phyloP scores from a whole-genome alignment of 768 basidiomycete genomes.

The Boletus pseudopeckii region DNA sequence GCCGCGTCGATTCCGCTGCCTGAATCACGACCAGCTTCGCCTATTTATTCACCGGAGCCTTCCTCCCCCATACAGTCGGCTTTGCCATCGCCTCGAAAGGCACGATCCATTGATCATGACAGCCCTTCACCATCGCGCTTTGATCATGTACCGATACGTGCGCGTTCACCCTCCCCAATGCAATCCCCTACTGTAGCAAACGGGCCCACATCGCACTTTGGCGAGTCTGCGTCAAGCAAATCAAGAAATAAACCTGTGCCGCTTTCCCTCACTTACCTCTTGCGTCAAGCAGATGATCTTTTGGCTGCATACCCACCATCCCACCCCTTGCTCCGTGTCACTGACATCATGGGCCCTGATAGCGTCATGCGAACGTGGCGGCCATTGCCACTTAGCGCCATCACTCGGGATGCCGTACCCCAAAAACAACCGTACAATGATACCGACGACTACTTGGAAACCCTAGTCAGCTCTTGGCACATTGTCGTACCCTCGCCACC shows the following conservation, averaged over 20 bases:
- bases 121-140: background rate
- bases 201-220: conserved; percentile 1
- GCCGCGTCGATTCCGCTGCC: conserved; percentile 19
- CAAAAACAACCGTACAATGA: conserved; percentile 24
- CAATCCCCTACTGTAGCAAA: background rate
- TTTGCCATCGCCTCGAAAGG: background rate
- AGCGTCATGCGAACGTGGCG: conserved; percentile 74
- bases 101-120: background rate
- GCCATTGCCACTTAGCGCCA: conserved; percentile 27
- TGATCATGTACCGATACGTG: background rate
- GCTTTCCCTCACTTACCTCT: conserved; percentile 46
- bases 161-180: conserved; percentile 2
- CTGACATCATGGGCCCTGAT: conserved; percentile 71
- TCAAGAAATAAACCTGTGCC: conserved; percentile 22
- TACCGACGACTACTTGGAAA: conserved; percentile 28
- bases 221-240: conserved; percentile 7
- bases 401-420: conserved; percentile 7
- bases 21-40: conserved; percentile 19
- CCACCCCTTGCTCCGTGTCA: conserved; percentile 49
- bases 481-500: conserved; percentile 28
- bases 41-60: background rate
- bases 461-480: conserved; percentile 19
- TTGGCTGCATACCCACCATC: conserved; percentile 57
- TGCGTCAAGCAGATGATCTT: conserved; percentile 57
- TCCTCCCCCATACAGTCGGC: background rate